Base-by-base conservation (phyloP, 2,329 filamentous ascomycete species). In the Coniochaeta sp. region DNA sequence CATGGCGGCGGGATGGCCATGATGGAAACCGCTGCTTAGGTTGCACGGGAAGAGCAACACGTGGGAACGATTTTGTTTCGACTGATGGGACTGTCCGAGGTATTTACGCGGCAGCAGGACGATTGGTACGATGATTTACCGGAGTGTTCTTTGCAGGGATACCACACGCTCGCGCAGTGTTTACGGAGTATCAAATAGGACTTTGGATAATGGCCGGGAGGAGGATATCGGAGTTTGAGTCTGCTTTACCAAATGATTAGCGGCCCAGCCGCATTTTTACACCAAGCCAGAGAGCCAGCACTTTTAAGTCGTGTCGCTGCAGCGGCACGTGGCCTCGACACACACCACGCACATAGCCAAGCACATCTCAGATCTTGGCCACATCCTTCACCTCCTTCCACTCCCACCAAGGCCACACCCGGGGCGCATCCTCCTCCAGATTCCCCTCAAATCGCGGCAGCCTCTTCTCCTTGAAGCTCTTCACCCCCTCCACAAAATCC, bases 391-490 rank as follows among this genome's bases (percentile, higher is more conserved):
- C 47, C 47, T 52, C 47, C 47, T 52, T 71, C 14, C 82, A 79
- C 55, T 80, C 73, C 87, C 88, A 90, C 88, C 88, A 91, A 0
- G 87, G 89, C 72, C 86, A 89, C 16, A 77, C 78, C 0, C 72
- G 71, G 1, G 88, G 85, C 9, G 79, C 77, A 68, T 89, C 81
- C 34, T 81, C 76, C 24, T 84, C 81, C 73, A 89, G 79, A 7
- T 78, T 84, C 1, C 79, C 87, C 38, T 73, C 76, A 66, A 91
- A 90, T 14, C 80, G 75, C 0, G 86, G 83, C 60, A 79, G 77
- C 57, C 88, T 77, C 77, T 90, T 90, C 73, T 90, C 77, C 69
- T 89, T 72, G 70, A 91, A 91, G n/a, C 85, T 85, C 59, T 78
- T 69, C 7, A 90, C 82, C 2, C 88, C 88, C 69, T 91, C 89